Conservation (phyloP, 306 rosid genomes). For the Delonix regia region DNA sequence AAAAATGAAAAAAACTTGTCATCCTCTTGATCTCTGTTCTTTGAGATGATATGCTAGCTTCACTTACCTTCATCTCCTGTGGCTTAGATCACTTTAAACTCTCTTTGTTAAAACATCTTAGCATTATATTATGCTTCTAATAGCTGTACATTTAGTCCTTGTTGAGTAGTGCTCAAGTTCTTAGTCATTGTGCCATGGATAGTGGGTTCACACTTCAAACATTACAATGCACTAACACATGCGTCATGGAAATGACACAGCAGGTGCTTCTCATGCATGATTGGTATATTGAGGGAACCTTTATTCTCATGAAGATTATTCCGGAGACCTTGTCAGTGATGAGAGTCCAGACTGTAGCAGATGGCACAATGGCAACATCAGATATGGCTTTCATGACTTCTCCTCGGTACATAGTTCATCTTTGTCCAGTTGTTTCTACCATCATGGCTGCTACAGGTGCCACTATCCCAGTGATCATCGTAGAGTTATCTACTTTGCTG, state of each 20-base stretch:
- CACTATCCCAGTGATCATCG: slow-evolving; percentile 60
- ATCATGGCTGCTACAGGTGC: slow-evolving; percentile 69
- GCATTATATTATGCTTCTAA: neutral
- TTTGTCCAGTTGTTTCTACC: slow-evolving; percentile 53
- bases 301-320: slow-evolving; percentile 42
- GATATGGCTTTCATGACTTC: slow-evolving; percentile 55
- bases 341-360: slow-evolving; percentile 53
- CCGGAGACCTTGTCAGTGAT: slow-evolving; percentile 48
- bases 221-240: too few species aligned
- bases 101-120: neutral
- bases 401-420: slow-evolving; percentile 52
- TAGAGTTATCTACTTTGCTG: slow-evolving; percentile 45
- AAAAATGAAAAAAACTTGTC: too few species aligned
- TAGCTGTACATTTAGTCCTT: neutral
- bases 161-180: too few species aligned
- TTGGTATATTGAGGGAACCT: neutral
- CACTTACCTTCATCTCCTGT: neutral
- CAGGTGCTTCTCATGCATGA: too few species aligned
- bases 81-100: neutral
- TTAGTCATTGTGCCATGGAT: too few species aligned
- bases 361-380: slow-evolving; percentile 62
- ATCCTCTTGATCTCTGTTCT: neutral
- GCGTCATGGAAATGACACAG: too few species aligned
- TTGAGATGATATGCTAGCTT: neutral
- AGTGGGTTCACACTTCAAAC: too few species aligned